Conservation (phyloP, 1,284 basidiomycete species). For the Moesziomyces antarcticus region DNA sequence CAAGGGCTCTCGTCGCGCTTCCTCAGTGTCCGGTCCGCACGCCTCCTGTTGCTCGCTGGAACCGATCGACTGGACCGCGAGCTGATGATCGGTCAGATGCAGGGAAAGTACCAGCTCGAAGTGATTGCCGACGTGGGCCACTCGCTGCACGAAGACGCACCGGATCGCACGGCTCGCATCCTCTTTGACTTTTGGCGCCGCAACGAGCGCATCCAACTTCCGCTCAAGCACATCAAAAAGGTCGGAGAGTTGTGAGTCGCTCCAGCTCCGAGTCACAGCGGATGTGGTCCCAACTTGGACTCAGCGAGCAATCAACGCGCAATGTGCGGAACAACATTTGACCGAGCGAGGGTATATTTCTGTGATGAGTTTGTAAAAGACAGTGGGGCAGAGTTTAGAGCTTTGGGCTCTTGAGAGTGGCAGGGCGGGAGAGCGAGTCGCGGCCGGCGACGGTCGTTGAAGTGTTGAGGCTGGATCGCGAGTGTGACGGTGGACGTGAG, state of each 20-base stretch:
- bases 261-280: background rate
- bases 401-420: conserved; percentile 18
- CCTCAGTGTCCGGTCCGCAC: conserved; percentile 79
- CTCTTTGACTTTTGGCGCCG: conserved; percentile 89
- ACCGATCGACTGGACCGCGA: conserved; percentile 91
- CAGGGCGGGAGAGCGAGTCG: conserved; percentile 17
- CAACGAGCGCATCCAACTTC: conserved; percentile 74
- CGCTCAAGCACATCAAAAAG: conserved; percentile 44
- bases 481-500: conserved; percentile 1
- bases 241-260: conserved; percentile 35
- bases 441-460: conserved; percentile 7
- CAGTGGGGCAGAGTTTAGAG: background rate
- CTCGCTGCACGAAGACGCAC: conserved; percentile 94
- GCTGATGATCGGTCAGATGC: conserved; percentile 98
- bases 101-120: conserved; percentile 86
- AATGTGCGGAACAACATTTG: background rate
- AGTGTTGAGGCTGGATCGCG: conserved; percentile 26
- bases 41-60: conserved; percentile 88
- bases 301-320: background rate
- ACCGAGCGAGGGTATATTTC: conserved; percentile 1
- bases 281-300: too few relatives aligned
- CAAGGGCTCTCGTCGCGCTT: conserved; percentile 82
- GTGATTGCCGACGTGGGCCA: conserved; percentile 90
- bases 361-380: background rate
- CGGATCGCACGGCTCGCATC: conserved; percentile 79